A percentile compares a stretch with the other conserved stretches of the same genome.
These are phyloP conservation scores for Aspergillus sp. DNA, from an alignment of 2,329 filamentous ascomycete species.

Conservation along the genomic window DNA sequence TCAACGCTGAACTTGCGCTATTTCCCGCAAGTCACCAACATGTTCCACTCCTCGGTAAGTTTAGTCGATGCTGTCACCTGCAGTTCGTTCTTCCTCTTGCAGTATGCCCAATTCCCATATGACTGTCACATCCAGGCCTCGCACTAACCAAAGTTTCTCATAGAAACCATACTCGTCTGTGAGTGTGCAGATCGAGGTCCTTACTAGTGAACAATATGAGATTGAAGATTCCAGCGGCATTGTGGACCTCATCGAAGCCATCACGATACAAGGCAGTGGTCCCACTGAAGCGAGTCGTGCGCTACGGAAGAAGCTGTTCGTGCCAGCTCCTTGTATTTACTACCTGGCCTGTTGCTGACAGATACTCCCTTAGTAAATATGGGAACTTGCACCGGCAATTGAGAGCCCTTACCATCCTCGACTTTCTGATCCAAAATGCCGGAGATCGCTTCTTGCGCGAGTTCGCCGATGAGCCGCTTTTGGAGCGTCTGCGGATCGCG, in stretches of 20 bases:
- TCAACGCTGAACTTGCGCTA: not conserved
- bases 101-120: too few species aligned
- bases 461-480: constrained; percentile 85
- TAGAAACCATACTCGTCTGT: constrained; percentile 90
- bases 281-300: constrained; percentile 87
- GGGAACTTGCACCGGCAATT: constrained; percentile 91
- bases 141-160: not conserved
- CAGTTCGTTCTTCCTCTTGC: not conserved
- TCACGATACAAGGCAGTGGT: constrained; percentile 82
- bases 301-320: constrained; percentile 87
- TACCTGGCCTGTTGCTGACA: constrained; percentile 9
- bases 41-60: constrained; percentile 38
- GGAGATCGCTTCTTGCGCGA: constrained; percentile 80
- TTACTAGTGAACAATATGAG: constrained; percentile 85
- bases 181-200: constrained; percentile 84
- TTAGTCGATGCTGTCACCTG: not conserved
- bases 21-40: constrained; percentile 14
- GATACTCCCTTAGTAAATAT: constrained; percentile 67
- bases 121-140: not conserved
- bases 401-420: constrained; percentile 81
- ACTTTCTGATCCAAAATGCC: constrained; percentile 92
- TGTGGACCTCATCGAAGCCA: constrained; percentile 89
- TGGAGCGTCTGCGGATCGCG: constrained; percentile 86
- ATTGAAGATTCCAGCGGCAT: constrained; percentile 91
- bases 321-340: constrained; percentile 5